These are phyloP conservation scores for Chamaecrista fasciculata DNA, from an alignment of 306 rosid genomes.

Conservation along the genomic window DNA sequence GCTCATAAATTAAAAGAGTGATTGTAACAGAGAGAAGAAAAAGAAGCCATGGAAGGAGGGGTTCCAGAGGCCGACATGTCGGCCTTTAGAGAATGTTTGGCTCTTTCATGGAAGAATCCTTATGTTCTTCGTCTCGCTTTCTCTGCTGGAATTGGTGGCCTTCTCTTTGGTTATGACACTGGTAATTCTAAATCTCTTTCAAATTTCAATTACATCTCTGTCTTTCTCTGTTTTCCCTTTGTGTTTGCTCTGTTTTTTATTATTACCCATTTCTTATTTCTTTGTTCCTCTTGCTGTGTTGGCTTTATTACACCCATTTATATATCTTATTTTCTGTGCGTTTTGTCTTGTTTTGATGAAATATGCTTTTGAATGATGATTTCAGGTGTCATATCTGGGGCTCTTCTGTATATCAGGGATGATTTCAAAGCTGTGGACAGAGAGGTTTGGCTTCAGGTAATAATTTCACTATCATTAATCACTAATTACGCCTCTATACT, in stretches of 20 bases:
- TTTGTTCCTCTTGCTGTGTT: no score
- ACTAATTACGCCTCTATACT: no score
- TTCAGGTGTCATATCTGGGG: constrained; percentile 65
- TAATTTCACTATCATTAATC: background rate
- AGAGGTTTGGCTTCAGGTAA: constrained; percentile 53
- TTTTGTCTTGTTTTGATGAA: no score
- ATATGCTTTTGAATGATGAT: no score
- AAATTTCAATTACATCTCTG: background rate
- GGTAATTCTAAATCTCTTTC: no score
- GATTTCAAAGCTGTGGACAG: constrained; percentile 47
- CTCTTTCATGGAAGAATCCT: constrained; percentile 46
- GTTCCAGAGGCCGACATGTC: constrained; percentile 33
- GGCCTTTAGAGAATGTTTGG: constrained; percentile 43
- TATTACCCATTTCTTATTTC: background rate
- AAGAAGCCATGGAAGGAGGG: constrained; percentile 41
- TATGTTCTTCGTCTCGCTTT: constrained; percentile 49
- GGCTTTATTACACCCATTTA: no score
- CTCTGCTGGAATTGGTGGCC: constrained; percentile 53
- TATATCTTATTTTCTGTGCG: no score
- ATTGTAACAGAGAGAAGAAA: no score
- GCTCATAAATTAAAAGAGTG: no score
- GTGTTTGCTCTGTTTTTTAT: background rate
- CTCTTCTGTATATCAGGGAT: constrained; percentile 60
- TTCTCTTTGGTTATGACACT: constrained; percentile 51
- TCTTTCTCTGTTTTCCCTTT: background rate